These are phyloP conservation scores for Artemisia tridentata DNA, from an alignment of 129 eudicot genomes.

Conservation along the genomic window DNA sequence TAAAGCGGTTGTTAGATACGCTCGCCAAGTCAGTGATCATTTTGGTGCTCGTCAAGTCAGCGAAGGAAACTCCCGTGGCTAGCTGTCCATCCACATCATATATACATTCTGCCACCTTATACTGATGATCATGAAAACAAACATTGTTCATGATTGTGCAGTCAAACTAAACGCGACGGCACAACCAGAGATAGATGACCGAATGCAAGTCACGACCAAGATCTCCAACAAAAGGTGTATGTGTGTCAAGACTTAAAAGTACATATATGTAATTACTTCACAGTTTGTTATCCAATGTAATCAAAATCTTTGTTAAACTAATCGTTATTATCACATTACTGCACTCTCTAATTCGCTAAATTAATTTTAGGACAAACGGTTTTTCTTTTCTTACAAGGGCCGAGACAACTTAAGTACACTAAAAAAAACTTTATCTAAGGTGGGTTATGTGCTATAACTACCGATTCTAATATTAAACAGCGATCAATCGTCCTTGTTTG, in stretches of 20 bases:
- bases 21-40: slow-evolving; percentile 63
- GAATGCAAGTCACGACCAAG: background rate
- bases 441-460: slow-evolving; percentile 11
- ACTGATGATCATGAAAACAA: too few species aligned
- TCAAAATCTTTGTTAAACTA: slow-evolving; percentile 19
- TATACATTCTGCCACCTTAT: background rate
- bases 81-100: background rate
- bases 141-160: too few species aligned
- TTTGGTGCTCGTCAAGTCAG: slow-evolving; percentile 51
- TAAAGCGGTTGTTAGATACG: slow-evolving; percentile 61
- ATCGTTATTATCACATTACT: slow-evolving; percentile 4
- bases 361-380: background rate
- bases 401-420: too few species aligned
- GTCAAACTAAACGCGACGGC: background rate
- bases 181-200: background rate
- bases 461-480: slow-evolving; percentile 4
- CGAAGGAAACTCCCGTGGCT: slow-evolving; percentile 44
- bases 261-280: slow-evolving; percentile 8
- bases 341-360: slow-evolving; percentile 12
- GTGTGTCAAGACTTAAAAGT: background rate
- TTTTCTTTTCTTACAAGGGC: slow-evolving; percentile 11
- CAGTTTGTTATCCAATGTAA: background rate
- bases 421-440: slow-evolving; percentile 6
- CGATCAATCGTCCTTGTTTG: slow-evolving; percentile 4
- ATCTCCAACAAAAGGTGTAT: slow-evolving; percentile 1